Base-by-base conservation (phyloP, 192 early-diverging fungal species). In the Coemansia sp. region DNA sequence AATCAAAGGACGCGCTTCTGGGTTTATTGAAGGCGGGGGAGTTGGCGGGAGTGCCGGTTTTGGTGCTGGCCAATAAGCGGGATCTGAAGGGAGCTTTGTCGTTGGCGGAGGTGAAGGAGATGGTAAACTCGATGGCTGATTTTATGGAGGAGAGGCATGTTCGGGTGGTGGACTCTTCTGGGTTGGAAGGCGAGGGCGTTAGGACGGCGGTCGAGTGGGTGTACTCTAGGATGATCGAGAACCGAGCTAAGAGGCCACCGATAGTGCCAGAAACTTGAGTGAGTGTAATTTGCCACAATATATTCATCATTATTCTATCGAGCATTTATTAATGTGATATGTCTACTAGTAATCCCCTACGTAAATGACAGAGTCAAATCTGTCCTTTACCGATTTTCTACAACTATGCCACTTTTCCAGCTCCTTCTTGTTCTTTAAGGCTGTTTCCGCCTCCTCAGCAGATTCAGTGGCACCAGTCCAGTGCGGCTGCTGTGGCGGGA, bases 1-100 rank as follows among this genome's bases (percentile, higher is more conserved):
- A 74, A 52, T 61, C 66, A 0, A 42, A 59, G 42, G 43, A 64
- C 0, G 58, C 88, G 36, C 62, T 79, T 18, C 16, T 61, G 20
- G 7, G 31, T 3, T 41, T 99, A 18, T 88, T 95, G 36, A 83
- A 81, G 38, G 89, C 87, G 26, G 87, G 92, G 59, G 84, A 77
- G 20, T 84, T 93, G 16, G 91, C 90, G 41, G 91, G 93, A 0
- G 84, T 99, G 3, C 97, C 97, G 9, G 76, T 99, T 9, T 76
- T 99, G 41, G 94, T 99, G 83, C 68, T 97, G 57, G 94, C 95
- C 12, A 99, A 96, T 75, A 99, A 99, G 66, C 90, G 94, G 72
- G 97, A 99, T 73, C 60, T 89, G 25, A 69, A 81, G n/a, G 85
- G 84, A 21, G 88, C 91, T 0, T 65, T 91, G 37, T 73, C 78